A percentile compares a stretch with the other conserved stretches of the same genome.
phyloP scores from a whole-genome alignment of 331 rosid genomes.

The Prunus yedoensis region DNA sequence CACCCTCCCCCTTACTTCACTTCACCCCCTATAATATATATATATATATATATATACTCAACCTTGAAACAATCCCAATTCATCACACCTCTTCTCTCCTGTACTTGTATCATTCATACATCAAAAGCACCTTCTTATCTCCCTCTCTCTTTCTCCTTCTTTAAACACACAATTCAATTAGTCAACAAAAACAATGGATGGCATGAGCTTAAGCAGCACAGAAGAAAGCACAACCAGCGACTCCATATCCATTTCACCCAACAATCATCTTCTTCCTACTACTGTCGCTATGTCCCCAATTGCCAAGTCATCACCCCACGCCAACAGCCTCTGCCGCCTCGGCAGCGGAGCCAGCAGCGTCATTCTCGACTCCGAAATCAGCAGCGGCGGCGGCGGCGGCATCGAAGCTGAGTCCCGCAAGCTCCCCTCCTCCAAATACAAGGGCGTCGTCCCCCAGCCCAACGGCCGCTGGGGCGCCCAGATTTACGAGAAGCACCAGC shows the following conservation, averaged over 20 bases:
- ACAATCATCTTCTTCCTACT: neutral
- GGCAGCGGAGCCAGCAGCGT: conserved; percentile 75
- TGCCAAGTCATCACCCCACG: conserved; percentile 23
- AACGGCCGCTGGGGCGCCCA: conserved; percentile 99
- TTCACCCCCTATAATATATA: conserved; percentile 16
- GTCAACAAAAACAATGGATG: conserved; percentile 50
- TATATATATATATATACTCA: conserved; percentile 51
- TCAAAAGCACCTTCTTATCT: neutral
- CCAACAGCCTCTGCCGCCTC: conserved; percentile 51
- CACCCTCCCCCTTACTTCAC: neutral
- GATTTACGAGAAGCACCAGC: conserved; percentile 99
- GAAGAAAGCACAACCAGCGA: conserved; percentile 84
- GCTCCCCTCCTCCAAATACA: conserved; percentile 79
- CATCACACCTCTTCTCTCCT: conserved; percentile 23
- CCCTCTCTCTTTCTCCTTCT: neutral
- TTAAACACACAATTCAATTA: neutral
- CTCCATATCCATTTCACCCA: conserved; percentile 48
- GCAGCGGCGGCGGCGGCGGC: conserved; percentile 24
- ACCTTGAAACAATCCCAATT: conserved; percentile 34
- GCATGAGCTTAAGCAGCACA: conserved; percentile 44
- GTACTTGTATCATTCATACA: neutral
- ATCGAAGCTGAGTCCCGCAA: conserved; percentile 80
- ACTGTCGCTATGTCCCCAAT: neutral
- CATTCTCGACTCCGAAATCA: conserved; percentile 51
- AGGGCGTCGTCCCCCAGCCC: conserved; percentile 97